Base-by-base conservation (phyloP, 1,139 yeast species). In the Blastobotrys raffinosifermentans region DNA sequence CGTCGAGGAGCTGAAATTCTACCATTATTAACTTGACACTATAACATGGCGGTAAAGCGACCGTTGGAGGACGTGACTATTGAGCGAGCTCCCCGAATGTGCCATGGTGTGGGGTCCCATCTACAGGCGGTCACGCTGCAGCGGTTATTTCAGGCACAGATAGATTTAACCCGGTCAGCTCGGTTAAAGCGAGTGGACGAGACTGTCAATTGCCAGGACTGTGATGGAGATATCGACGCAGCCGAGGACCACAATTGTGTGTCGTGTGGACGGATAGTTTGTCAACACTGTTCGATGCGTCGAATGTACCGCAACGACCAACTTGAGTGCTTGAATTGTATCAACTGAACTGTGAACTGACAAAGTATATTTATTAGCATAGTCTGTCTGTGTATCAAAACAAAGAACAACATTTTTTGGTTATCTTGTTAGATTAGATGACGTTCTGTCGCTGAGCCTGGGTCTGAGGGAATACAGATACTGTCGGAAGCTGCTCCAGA, bases 401-500 rank as follows among this genome's bases (percentile, higher is more conserved):
- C n/a, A n/a, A n/a, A n/a, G n/a, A n/a, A n/a, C n/a, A n/a, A n/a
- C n/a, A n/a, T n/a, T n/a, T n/a, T n/a, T n/a, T n/a, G n/a, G n/a
- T n/a, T n/a, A n/a, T n/a, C n/a, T n/a, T n/a, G n/a, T n/a, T n/a
- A n/a, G 23, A 8, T 20, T 20, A n/a, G n/a, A n/a, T 8, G 8
- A 8, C 4, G 15, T 29, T 33, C 26, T 37, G 40, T 16, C 17
- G 30, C 23, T 38, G 37, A 8, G 29, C 26, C 35, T 45, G 45
- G 7, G 55, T 48, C 38, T 49, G 54, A 4, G 57, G 56, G 32
- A 53, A 53, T 23, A 53, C 53, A 10, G 56, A 44, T n/a, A 51
- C 46, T 4, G 57, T 52, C 17, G 45, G 54, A 26, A 53, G 46
- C 15, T 37, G 35, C 36, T 53, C 57, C 29, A 53, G 38, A 2